phyloP scores from a whole-genome alignment of 164 flowering plant species.

The Aristolochia fimbriata region DNA sequence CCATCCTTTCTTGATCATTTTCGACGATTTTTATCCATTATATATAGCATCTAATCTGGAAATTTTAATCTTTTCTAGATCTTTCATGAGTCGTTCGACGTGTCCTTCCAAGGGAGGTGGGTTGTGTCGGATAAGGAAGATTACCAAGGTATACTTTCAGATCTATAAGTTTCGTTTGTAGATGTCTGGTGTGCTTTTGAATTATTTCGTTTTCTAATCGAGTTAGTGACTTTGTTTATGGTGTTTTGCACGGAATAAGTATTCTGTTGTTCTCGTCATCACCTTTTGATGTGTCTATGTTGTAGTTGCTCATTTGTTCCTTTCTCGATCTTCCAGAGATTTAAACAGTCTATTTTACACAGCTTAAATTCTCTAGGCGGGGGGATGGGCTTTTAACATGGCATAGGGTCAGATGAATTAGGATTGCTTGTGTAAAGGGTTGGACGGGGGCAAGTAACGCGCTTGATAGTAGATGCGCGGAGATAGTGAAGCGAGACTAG shows the following conservation, averaged over 20 bases:
- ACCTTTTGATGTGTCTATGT: not conserved
- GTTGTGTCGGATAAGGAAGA: constrained; percentile 68
- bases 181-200: not conserved
- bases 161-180: not conserved
- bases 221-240: not conserved
- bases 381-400: too few species aligned
- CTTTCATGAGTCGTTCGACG: constrained; percentile 81
- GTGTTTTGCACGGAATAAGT: not conserved
- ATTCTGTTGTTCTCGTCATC: not conserved
- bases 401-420: too few species aligned
- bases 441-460: too few species aligned
- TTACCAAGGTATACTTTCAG: constrained; percentile 39
- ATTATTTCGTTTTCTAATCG: not conserved
- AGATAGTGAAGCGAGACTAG: too few species aligned
- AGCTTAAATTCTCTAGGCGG: too few species aligned
- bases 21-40: not conserved
- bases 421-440: too few species aligned
- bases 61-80: not conserved
- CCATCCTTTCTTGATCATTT: not conserved
- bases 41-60: not conserved
- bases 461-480: too few species aligned
- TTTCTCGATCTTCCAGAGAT: too few species aligned
- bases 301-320: not conserved
- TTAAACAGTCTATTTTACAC: too few species aligned
- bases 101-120: constrained; percentile 67